A percentile compares a stretch with the other conserved stretches of the same genome.
phyloP scores from a whole-genome alignment of 2,329 filamentous ascomycete genomes.

The Parastagonospora nodorum region DNA sequence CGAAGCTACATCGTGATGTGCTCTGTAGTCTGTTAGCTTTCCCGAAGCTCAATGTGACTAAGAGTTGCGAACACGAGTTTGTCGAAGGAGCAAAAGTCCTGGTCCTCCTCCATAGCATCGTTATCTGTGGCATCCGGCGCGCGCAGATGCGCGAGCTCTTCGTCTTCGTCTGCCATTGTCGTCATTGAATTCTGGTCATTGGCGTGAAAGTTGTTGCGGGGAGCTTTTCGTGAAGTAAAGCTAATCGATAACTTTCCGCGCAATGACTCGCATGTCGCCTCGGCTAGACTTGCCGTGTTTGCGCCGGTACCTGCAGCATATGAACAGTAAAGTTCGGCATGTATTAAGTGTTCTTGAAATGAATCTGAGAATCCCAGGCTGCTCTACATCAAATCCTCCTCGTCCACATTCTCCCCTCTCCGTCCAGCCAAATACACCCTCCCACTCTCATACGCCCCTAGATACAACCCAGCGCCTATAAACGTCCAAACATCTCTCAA shows the following conservation, averaged over 20 bases:
- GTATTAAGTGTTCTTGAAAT: neutral
- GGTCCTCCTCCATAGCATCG: slow-evolving; percentile 76
- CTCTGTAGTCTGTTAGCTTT: slow-evolving; percentile 14
- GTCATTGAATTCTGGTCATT: neutral
- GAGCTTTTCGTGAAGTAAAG: slow-evolving; percentile 7
- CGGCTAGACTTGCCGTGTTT: slow-evolving; percentile 15
- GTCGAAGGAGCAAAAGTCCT: slow-evolving; percentile 80
- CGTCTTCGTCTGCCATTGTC: slow-evolving; percentile 44
- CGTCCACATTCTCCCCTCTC: slow-evolving; percentile 49
- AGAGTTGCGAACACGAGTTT: slow-evolving; percentile 55
- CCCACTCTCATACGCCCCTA: slow-evolving; percentile 84
- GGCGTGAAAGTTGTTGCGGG: neutral
- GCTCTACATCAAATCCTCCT: slow-evolving; percentile 31
- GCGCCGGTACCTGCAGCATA: too few relatives aligned
- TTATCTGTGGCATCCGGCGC: slow-evolving; percentile 30
- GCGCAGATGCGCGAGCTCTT: slow-evolving; percentile 36
- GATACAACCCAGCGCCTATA: slow-evolving; percentile 79
- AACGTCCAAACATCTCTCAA: slow-evolving; percentile 81
- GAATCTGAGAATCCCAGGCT: neutral
- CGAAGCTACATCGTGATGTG: slow-evolving; percentile 26
- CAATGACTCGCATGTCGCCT: slow-evolving; percentile 13
- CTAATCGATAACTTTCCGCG: slow-evolving; percentile 12
- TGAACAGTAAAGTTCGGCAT: too few relatives aligned
- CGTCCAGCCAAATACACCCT: slow-evolving; percentile 58
- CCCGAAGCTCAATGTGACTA: neutral